Evolutionary conservation across 2,329 filamentous ascomycete species (phyloP).

Genomic region (Colletotrichum coccodes): DNA sequence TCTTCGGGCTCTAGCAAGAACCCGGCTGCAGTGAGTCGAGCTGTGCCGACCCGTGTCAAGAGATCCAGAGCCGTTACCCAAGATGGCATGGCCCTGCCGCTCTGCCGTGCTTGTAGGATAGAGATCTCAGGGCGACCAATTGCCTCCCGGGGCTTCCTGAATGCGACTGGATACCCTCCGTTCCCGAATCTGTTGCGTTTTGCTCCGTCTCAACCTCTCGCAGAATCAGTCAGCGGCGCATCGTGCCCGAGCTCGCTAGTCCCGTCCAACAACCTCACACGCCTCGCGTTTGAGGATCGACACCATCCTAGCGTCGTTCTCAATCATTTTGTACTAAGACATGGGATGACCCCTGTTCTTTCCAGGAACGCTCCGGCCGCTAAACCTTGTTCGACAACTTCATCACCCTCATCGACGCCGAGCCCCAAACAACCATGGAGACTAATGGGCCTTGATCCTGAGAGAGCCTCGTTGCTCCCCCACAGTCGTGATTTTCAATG

Average conservation of each 20-base stretch:
- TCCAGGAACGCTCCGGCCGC: constrained; percentile 29
- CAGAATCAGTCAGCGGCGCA: constrained; percentile 16
- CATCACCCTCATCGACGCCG: constrained; percentile 22
- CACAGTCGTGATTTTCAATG: constrained; percentile 13
- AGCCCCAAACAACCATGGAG: constrained; percentile 20
- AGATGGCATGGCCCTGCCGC: neutral
- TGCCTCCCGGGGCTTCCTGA: constrained; percentile 9
- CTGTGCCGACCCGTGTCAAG: constrained; percentile 9
- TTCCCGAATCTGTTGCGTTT: constrained; percentile 13
- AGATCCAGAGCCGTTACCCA: neutral
- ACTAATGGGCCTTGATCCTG: constrained; percentile 14
- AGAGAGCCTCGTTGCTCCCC: constrained; percentile 13
- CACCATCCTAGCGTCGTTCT: constrained; percentile 26
- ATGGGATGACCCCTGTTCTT: constrained; percentile 21
- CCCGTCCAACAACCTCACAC: constrained; percentile 25
- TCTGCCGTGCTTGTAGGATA: constrained; percentile 6
- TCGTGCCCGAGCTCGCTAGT: constrained; percentile 20
- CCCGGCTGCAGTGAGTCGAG: constrained; percentile 10
- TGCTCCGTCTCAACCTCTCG: constrained; percentile 20
- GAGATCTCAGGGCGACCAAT: constrained; percentile 10
- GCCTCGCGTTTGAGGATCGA: constrained; percentile 30
- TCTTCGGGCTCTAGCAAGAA: constrained; percentile 4
- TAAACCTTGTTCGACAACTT: constrained; percentile 22
- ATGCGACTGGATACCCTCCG: neutral
- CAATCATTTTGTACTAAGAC: constrained; percentile 1